These are phyloP conservation scores for Taphrina communis DNA, from an alignment of 1,139 yeast species.

Conservation along the genomic window DNA sequence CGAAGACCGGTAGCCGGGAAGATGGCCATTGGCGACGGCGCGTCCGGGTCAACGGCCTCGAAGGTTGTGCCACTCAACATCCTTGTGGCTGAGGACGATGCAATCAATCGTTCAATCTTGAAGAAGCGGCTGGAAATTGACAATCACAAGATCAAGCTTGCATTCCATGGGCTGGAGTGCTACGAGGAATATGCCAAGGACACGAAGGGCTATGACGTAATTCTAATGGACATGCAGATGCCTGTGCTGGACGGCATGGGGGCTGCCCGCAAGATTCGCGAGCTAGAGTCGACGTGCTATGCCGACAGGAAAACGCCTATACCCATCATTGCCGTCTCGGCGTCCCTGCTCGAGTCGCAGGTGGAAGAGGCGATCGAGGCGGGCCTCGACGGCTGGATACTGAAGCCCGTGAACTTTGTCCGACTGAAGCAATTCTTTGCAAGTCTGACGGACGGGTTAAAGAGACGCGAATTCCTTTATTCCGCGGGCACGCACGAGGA, in stretches of 20 bases:
- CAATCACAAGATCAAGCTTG: constrained; percentile 19
- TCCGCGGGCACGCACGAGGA: constrained; percentile 3
- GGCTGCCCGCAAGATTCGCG: constrained; percentile 32
- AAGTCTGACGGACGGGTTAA: constrained; percentile 27
- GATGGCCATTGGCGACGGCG: background rate
- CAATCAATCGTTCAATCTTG: constrained; percentile 36
- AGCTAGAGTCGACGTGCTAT: constrained; percentile 25
- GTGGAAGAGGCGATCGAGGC: constrained; percentile 26
- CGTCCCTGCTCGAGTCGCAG: constrained; percentile 35
- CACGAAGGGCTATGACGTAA: constrained; percentile 57
- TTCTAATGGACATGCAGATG: constrained; percentile 98
- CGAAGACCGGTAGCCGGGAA: background rate
- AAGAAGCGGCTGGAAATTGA: constrained; percentile 39
- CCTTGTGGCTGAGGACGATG: constrained; percentile 39
- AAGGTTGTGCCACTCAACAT: constrained; percentile 13
- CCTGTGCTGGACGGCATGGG: constrained; percentile 80
- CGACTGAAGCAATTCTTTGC: constrained; percentile 27
- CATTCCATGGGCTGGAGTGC: constrained; percentile 35
- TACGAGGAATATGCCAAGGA: constrained; percentile 30
- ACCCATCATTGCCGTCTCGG: constrained; percentile 41
- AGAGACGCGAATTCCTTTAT: constrained; percentile 18
- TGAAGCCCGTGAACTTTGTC: constrained; percentile 36
- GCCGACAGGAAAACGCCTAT: constrained; percentile 19
- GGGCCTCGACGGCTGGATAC: constrained; percentile 38
- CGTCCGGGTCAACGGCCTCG: background rate